Base-by-base conservation (phyloP, 805 yeast genomes). In the Spathaspora gorwiae region DNA sequence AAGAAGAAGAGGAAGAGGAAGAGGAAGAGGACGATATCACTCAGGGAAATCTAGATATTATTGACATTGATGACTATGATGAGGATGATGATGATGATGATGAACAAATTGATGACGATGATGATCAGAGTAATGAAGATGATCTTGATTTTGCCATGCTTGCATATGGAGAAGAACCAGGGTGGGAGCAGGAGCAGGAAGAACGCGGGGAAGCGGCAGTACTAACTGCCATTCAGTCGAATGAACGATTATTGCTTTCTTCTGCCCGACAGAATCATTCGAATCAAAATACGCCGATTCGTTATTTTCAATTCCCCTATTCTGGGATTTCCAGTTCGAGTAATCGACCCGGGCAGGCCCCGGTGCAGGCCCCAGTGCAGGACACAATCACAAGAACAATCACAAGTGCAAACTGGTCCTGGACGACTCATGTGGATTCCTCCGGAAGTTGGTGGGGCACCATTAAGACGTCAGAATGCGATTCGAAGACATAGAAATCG, bases 401-500 rank as follows among this genome's bases (percentile, higher is more conserved):
- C 24, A 5, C 24, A 19, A 19, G 24, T 3, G 5, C 24, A 19
- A 19, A 5, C 24, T 19, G 24, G 24, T 19, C 24, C 24, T 19
- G 15, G 26, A 6, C 31, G 32, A 26, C n/a, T 26, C 7, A 26
- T 27, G 13, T 26, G 27, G 30, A 2, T 9, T 7, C 38, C 26
- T 6, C 36, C 37, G 19, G 24, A 39, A 31, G 3, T 29, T 29
- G 32, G 32, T 37, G 65, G 55, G 11, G 45, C 62, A 7, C 64
- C 69, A 0, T 55, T 67, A 30, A 47, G 62, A 26, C 50, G 72
- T 8, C 72, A 62, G 42, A 66, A 67, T 47, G 71, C 72, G 6
- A 56, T 67, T 3, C 47, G 69, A 41, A 49, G 24, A 34, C 42
- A 27, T n/a, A 45, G 26, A 34, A 32, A 30, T 29, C 3, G 32